Evolutionary conservation across 2,329 filamentous ascomycete genomes (phyloP), one percentile per base, ranked within the genome.

Genomic region (Ophiocordyceps australis): DNA sequence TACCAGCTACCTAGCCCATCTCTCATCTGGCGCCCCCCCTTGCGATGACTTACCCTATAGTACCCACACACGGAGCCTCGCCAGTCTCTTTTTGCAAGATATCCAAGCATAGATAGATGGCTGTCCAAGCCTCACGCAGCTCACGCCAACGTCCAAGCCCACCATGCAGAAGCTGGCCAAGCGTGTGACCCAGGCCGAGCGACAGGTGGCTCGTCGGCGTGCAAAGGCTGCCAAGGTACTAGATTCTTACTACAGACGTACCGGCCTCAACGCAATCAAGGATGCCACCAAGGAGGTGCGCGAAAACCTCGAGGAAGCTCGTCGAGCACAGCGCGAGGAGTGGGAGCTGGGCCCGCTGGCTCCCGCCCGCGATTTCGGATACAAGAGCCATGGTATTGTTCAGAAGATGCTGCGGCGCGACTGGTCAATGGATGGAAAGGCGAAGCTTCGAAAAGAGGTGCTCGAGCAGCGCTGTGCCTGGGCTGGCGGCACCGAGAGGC

Each of bases 331-430:
- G 27, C 65, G 62, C 32, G 77, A 92, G 45, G 74, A 86, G 47
- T 92, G 78, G 70, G 57, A 75, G 34, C 52, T 82, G 35, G 86
- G 85, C 0, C 66, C 78, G 7, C 45, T 93, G 35, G 75, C 82
- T 4, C 83, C 85, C 3, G 75, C 74, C 44, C 65, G 74, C 39
- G 76, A 89, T 50, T 55, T 74, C 20, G 77, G 75, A 32, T 54
- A 62, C 37, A 60, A 63, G 24, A 57, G 51, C 15, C 76, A 72
- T 42, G 81, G 73, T 33, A 61, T 75, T 34, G 32, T 52, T 29
- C 39, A 42, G 17, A 49, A 54, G 31, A 39, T 41, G 14, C 39
- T 45, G 27, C 51, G 54, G 28, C 38, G 43, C 28, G 47, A 51
- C 30, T 50, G 46, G 45, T 42, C 39, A 20, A 42, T 46, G 29